Evolutionary conservation across 2,329 filamentous ascomycete species (phyloP).

Genomic region (Penicillium sp.): DNA sequence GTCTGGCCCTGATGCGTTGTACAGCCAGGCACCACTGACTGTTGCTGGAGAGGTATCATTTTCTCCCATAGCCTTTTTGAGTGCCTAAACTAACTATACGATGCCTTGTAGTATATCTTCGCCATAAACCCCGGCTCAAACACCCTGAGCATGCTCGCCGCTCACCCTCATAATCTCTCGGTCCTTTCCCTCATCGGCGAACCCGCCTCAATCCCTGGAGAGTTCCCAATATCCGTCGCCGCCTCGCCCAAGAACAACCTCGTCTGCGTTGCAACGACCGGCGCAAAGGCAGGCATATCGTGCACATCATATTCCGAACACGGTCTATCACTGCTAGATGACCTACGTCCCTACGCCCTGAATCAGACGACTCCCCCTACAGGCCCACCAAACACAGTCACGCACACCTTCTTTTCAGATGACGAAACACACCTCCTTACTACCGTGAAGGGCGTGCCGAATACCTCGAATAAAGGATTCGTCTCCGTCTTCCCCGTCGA

Average conservation of each 20-base stretch:
- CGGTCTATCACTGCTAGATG: neutral
- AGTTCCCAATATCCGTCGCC: slow-evolving; percentile 7
- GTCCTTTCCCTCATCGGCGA: neutral
- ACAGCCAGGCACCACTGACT: neutral
- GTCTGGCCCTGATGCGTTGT: neutral
- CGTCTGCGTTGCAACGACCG: slow-evolving; percentile 2
- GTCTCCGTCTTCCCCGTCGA: slow-evolving; percentile 2
- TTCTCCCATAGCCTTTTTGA: too few species aligned
- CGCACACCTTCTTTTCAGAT: slow-evolving; percentile 1
- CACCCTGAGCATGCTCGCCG: neutral
- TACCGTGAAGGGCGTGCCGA: slow-evolving; percentile 4
- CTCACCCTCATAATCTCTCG: neutral
- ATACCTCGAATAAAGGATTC: neutral
- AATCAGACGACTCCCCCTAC: slow-evolving; percentile 1
- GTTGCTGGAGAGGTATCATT: slow-evolving; percentile 1
- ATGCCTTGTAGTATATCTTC: neutral
- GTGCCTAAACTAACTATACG: neutral
- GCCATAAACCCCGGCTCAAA: slow-evolving; percentile 7
- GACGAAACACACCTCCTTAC: neutral
- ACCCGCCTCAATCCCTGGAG: neutral
- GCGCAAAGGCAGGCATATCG: neutral
- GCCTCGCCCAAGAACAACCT: neutral
- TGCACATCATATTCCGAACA: neutral
- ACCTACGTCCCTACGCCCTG: neutral
- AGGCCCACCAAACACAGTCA: neutral